phyloP scores from a whole-genome alignment of 352 stramenopile genomes.

The Phytophthora quininea region DNA sequence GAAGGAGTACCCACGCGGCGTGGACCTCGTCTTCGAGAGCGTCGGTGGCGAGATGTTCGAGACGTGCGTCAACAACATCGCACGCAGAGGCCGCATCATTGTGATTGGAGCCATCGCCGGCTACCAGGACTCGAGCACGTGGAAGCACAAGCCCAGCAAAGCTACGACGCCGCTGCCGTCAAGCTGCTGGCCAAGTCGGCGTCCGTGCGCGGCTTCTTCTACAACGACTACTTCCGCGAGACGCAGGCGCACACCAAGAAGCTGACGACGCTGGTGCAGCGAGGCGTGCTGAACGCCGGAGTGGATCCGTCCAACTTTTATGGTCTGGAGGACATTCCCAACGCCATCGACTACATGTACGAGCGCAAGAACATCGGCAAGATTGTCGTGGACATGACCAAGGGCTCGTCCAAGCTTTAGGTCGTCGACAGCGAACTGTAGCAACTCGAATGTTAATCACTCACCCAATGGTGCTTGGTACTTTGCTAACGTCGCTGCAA shows the following conservation, averaged over 20 bases:
- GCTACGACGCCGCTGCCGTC: constrained; percentile 31
- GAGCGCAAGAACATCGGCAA: constrained; percentile 84
- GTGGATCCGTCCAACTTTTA: constrained; percentile 58
- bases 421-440: constrained; percentile 14
- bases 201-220: constrained; percentile 61
- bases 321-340: constrained; percentile 60
- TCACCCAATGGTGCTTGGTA: background rate
- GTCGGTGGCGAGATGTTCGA: constrained; percentile 64
- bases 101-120: constrained; percentile 63
- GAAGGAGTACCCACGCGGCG: constrained; percentile 69
- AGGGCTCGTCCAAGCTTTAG: constrained; percentile 36
- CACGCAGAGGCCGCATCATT: constrained; percentile 61
- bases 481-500: background rate
- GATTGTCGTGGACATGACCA: constrained; percentile 73
- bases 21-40: constrained; percentile 74
- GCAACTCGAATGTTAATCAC: constrained; percentile 9
- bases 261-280: constrained; percentile 56
- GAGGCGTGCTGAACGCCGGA: constrained; percentile 54
- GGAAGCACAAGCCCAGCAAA: constrained; percentile 37
- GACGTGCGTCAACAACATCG: constrained; percentile 60
- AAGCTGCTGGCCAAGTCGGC: constrained; percentile 44
- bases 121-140: constrained; percentile 47
- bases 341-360: constrained; percentile 80
- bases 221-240: constrained; percentile 44
- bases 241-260: constrained; percentile 46